phyloP scores from a whole-genome alignment of 73 alveolate genomes.

The Blepharisma stoltei region DNA sequence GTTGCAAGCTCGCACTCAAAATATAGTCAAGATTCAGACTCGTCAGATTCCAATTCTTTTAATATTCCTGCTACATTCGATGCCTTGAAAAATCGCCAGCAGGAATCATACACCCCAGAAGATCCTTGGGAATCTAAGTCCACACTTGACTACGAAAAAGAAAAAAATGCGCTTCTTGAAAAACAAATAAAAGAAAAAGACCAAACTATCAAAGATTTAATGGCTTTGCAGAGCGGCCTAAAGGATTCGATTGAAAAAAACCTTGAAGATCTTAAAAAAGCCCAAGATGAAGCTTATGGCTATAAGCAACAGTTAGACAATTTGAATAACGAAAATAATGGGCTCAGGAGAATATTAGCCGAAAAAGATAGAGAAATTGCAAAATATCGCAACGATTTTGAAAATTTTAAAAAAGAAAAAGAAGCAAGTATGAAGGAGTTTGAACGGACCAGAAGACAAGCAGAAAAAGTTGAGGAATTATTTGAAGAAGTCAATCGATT shows the following conservation, averaged over 20 bases:
- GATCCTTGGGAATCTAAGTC: not conserved
- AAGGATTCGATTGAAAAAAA: too few relatives aligned
- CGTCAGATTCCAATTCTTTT: not conserved
- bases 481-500: too few relatives aligned
- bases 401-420: not conserved
- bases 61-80: not conserved
- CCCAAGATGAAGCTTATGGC: too few relatives aligned
- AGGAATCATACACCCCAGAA: not conserved
- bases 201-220: not conserved
- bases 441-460: not conserved
- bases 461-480: too few relatives aligned
- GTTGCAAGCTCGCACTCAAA: too few relatives aligned
- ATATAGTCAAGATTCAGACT: too few relatives aligned
- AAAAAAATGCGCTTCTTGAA: not conserved
- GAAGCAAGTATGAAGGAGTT: not conserved
- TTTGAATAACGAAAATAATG: not conserved
- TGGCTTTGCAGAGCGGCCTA: not conserved
- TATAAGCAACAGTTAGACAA: not conserved
- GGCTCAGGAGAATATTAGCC: not conserved
- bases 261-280: too few relatives aligned
- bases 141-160: not conserved
- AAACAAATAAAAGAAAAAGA: constrained; percentile 6
- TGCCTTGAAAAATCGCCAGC: not conserved
- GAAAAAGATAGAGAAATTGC: not conserved
- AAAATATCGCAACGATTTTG: not conserved